Evolutionary conservation across 345 rosid genomes (phyloP), one percentile per base, ranked within the genome.

Genomic region (Citrus hindsii): DNA sequence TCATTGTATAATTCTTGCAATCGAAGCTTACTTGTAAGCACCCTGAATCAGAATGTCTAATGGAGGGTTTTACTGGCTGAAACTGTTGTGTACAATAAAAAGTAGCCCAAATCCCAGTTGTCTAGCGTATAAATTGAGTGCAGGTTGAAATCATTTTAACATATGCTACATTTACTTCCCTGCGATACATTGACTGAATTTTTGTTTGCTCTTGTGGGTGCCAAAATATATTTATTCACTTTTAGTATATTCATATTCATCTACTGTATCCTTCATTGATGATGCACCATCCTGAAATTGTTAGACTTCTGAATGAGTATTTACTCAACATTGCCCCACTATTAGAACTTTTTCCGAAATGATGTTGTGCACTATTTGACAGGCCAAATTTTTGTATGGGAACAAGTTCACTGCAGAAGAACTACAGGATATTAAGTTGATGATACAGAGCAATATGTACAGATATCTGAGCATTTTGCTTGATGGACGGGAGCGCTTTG

Each of bases 381-480:
- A 96, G 99, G 98, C 98, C 18, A 96, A 94, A 85, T 87, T 94
- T 89, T 85, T 92, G 87, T 94, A 96, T 12, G 98, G 99, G 67
- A 90, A 92, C 84, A 93, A 87, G 86, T 96, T 94, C 76, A 83
- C 89, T 7, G 75, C 25, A 42, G 98, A 96, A 75, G 99, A 96
- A 83, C 85, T 91, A 82, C 93, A 89, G 83, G 93, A 90, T 78
- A 92, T 96, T 18, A 96, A 94, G 93, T 81, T 94, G 83, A 94
- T 96, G 98, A 92, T 96, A 65, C 99, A 96, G 82, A 96, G 98
- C 89, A 94, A 94, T 79, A 87, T 96, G 93, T 96, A 94, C 79
- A 87, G 91, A 86, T 96, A 96, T 82, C 92, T 96, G 6, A 94
- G 99, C 87, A 88, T 96, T 73, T 83, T 96, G 84, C 95, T 96